Evolutionary conservation across 2,329 filamentous ascomycete genomes (phyloP).

Genomic region (Botrytis cinerea): DNA sequence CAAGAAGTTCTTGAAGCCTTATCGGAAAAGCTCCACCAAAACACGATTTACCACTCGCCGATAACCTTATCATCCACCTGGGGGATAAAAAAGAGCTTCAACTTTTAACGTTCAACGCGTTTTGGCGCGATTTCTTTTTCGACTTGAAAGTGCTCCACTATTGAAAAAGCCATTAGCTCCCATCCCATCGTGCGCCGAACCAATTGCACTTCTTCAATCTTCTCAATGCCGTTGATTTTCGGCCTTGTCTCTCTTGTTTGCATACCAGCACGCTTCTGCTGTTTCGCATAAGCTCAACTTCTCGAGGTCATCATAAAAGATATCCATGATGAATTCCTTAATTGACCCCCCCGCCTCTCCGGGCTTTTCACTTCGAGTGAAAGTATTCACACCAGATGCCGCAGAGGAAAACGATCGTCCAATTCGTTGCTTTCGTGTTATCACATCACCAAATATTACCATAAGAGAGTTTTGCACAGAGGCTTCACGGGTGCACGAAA

Average conservation of each 20-base stretch:
- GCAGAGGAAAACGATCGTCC: conserved; percentile 32
- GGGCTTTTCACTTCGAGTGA: conserved; percentile 39
- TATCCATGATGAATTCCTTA: conserved; percentile 21
- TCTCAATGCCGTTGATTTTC: conserved; percentile 16
- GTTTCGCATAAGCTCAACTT: conserved; percentile 10
- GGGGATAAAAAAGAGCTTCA: neutral
- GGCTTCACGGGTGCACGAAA: conserved; percentile 38
- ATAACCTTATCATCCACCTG: neutral
- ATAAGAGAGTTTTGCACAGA: conserved; percentile 40
- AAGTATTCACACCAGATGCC: conserved; percentile 37
- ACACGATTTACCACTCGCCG: neutral
- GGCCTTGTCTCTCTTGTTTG: conserved; percentile 8
- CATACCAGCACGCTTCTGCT: conserved; percentile 2
- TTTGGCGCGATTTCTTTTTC: conserved; percentile 11
- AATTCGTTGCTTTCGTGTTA: conserved; percentile 39
- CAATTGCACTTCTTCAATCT: conserved; percentile 1
- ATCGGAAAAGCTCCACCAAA: neutral
- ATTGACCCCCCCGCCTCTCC: conserved; percentile 37
- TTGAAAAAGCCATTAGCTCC: conserved; percentile 16
- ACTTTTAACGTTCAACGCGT: conserved; percentile 11
- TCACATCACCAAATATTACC: conserved; percentile 37
- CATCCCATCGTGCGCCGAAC: neutral
- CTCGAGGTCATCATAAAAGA: neutral
- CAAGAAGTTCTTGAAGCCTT: neutral
- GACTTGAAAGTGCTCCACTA: conserved; percentile 7